Conservation (phyloP, 225 moss, liverwort and hornwort species). For the Sphagnum contortum region DNA sequence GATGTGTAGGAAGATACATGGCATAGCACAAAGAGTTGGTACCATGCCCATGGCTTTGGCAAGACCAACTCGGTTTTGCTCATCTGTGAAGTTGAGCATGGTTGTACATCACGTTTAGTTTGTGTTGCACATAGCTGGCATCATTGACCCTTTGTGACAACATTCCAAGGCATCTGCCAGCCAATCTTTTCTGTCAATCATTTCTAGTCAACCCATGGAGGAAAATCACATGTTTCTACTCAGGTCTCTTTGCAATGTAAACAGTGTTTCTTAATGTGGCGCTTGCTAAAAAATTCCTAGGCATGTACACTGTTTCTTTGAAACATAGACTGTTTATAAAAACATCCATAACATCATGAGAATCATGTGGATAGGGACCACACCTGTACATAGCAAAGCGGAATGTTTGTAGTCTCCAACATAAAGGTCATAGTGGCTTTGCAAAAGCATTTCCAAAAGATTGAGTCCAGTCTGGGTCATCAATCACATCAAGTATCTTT, state of each 20-base stretch:
- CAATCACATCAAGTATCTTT: slow-evolving; percentile 71
- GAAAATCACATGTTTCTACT: too few relatives aligned
- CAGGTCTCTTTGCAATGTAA: too few relatives aligned
- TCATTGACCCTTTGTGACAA: slow-evolving; percentile 83
- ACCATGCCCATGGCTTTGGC: slow-evolving; percentile 99
- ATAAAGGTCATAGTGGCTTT: slow-evolving; percentile 66
- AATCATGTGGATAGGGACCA: too few relatives aligned
- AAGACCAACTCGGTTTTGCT: slow-evolving; percentile 76
- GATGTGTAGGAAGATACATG: too few relatives aligned
- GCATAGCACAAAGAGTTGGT: too few relatives aligned
- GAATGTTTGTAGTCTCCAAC: slow-evolving; percentile 54
- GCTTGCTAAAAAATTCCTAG: too few relatives aligned
- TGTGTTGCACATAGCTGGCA: slow-evolving; percentile 69
- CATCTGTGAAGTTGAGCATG: slow-evolving; percentile 71
- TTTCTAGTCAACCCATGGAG: background rate
- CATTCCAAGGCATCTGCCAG: slow-evolving; percentile 82
- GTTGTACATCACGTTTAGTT: slow-evolving; percentile 77
- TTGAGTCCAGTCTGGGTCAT: slow-evolving; percentile 70
- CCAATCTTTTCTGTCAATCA: background rate
- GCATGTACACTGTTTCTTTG: too few relatives aligned
- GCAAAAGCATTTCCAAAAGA: slow-evolving; percentile 83
- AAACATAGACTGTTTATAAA: too few relatives aligned
- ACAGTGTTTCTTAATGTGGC: too few relatives aligned
- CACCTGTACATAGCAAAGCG: slow-evolving; percentile 73
- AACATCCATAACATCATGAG: too few relatives aligned